Base-by-base conservation (phyloP, 192 early-diverging fungal species). In the Mortierella claussenii region DNA sequence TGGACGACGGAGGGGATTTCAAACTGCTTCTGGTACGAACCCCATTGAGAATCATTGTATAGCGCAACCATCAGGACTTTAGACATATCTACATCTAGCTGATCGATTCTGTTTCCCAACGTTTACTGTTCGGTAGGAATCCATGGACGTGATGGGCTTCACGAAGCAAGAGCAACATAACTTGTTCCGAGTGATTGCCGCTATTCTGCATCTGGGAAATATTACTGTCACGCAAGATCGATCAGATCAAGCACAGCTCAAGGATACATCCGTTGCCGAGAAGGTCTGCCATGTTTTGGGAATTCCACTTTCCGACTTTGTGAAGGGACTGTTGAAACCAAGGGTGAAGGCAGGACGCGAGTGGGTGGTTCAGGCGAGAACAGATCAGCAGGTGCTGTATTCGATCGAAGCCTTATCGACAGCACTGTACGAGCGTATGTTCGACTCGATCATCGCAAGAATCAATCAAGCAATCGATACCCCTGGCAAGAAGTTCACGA, bases 211-310 rank as follows among this genome's bases (percentile, higher is more conserved):
- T 79, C 76, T 99, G 30, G 97, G 97, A 24, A 99, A 99, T 82
- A 93, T 99, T 62, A 83, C 84, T 23, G 85, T 96, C 23, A 82
- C 89, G 3, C 79, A 88, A 18, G 92, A 93, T 55, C 85, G 95
- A 45, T 90, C 92, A 51, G 96, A 97, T 57, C 91, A 95, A 65
- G 97, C 96, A 0, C 87, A 93, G 62, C 83, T 99, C 45, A 82
- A 81, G 27, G 93, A 92, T 30, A 89, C 90, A 60, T 79, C 89
- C 18, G 85, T 87, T 0, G 88, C 87, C 20, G 95, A 97, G 70
- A 91, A 92, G 68, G 91, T 97, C 21, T 99, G 97, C 80, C 94
- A 98, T 70, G 89, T 99, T 44, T 82, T 99, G 6, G 96, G 96
- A 12, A 92, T 99, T 51, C 90, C 90, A 32, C 87, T 93, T 11